Conservation (phyloP, 2,329 filamentous ascomycete species). For the Chaetomium sp. region DNA sequence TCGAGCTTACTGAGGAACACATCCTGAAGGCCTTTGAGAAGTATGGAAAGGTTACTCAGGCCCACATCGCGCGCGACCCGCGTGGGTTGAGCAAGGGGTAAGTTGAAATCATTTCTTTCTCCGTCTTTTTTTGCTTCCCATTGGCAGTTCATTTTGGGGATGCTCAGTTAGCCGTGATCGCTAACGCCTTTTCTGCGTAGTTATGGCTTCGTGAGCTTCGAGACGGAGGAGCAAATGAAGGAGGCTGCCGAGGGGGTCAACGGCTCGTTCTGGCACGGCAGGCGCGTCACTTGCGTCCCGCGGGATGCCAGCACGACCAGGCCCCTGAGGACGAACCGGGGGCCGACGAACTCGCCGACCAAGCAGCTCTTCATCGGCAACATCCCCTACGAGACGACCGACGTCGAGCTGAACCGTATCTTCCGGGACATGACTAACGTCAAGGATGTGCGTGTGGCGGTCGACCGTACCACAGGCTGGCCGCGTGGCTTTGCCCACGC, state of each 20-base stretch:
- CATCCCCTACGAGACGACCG: constrained; percentile 78
- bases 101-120: constrained; percentile 6
- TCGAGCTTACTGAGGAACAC: constrained; percentile 31
- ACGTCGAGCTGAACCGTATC: constrained; percentile 71
- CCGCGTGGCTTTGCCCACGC: constrained; percentile 79
- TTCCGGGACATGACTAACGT: constrained; percentile 67
- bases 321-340: too few species aligned
- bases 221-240: constrained; percentile 17
- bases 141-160: too few species aligned
- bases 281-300: constrained; percentile 27
- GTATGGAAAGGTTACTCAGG: constrained; percentile 26
- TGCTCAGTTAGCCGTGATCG: too few species aligned
- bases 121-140: background rate
- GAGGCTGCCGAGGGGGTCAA: constrained; percentile 27
- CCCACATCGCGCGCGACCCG: constrained; percentile 28
- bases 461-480: constrained; percentile 73
- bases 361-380: constrained; percentile 69
- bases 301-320: constrained; percentile 8
- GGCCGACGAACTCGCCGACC: constrained; percentile 13
- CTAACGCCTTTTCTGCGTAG: constrained; percentile 14
- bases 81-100: constrained; percentile 33
- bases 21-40: constrained; percentile 29
- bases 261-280: constrained; percentile 34
- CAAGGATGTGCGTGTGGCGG: constrained; percentile 70
- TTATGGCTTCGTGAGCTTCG: constrained; percentile 31